Conservation (phyloP, 768 basidiomycete genomes). For the Suillus clintonianus region DNA sequence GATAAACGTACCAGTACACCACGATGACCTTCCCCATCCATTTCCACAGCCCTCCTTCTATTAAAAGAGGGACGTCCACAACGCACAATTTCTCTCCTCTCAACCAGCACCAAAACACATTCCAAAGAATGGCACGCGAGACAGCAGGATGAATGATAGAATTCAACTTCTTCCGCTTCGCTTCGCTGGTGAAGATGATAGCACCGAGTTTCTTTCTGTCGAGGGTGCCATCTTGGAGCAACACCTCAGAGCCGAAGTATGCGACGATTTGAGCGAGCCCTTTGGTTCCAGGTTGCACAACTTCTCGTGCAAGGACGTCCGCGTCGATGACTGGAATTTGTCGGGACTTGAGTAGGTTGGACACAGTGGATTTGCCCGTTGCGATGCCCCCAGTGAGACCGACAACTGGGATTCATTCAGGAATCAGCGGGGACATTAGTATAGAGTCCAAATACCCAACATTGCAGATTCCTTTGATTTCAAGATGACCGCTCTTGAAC, state of each 20-base stretch:
- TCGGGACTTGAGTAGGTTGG: slow-evolving; percentile 64
- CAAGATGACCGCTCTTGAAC: background rate
- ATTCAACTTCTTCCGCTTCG: slow-evolving; percentile 74
- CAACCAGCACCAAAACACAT: slow-evolving; percentile 71
- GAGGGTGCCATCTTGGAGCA: slow-evolving; percentile 68
- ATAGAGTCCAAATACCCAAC: background rate
- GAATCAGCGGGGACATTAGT: background rate
- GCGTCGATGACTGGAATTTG: slow-evolving; percentile 89
- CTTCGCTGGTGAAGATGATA: slow-evolving; percentile 81
- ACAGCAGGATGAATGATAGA: slow-evolving; percentile 91
- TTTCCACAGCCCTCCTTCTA: slow-evolving; percentile 85
- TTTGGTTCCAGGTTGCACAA: slow-evolving; percentile 81
- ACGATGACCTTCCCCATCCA: slow-evolving; percentile 84
- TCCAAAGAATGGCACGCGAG: slow-evolving; percentile 71
- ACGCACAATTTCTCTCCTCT: slow-evolving; percentile 77
- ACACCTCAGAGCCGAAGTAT: slow-evolving; percentile 70
- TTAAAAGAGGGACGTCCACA: slow-evolving; percentile 88
- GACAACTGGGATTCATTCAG: slow-evolving; percentile 56
- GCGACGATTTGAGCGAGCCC: slow-evolving; percentile 66
- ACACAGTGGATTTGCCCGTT: slow-evolving; percentile 95
- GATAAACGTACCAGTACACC: slow-evolving; percentile 78
- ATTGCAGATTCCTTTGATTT: background rate
- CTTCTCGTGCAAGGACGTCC: slow-evolving; percentile 83
- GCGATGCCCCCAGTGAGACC: slow-evolving; percentile 97
- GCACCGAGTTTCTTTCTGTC: slow-evolving; percentile 82